Conservation (phyloP, 192 early-diverging fungal species). For the Tieghemiomyces parasiticus region DNA sequence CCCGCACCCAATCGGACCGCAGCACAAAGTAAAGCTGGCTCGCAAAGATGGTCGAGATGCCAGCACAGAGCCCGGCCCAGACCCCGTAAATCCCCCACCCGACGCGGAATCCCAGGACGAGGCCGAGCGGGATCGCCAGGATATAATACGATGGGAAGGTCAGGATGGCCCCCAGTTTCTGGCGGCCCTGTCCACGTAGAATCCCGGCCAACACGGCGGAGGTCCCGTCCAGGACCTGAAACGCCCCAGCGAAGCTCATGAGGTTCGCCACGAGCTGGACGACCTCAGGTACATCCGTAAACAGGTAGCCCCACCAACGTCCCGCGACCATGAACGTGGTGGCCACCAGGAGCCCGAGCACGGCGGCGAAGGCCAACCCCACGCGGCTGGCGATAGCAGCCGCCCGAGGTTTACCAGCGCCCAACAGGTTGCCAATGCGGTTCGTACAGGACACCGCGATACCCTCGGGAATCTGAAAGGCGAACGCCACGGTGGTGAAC, state of each 20-base stretch:
- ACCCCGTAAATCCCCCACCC: slow-evolving; percentile 24
- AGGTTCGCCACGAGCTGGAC: slow-evolving; percentile 50
- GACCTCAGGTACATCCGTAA: slow-evolving; percentile 53
- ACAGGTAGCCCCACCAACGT: slow-evolving; percentile 33
- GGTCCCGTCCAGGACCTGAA: slow-evolving; percentile 45
- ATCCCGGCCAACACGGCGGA: slow-evolving; percentile 43
- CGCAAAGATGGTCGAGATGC: slow-evolving; percentile 19
- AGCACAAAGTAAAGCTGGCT: slow-evolving; percentile 21
- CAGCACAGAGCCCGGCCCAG: slow-evolving; percentile 26
- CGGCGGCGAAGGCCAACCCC: slow-evolving; percentile 15
- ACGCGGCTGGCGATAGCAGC: slow-evolving; percentile 21
- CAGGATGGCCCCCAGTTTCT: slow-evolving; percentile 32
- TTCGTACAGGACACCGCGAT: slow-evolving; percentile 36
- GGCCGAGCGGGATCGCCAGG: slow-evolving; percentile 37
- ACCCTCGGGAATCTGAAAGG: slow-evolving; percentile 37
- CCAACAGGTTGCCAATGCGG: slow-evolving; percentile 35
- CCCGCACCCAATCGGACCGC: slow-evolving; percentile 10
- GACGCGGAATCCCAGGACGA: slow-evolving; percentile 31
- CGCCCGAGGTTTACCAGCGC: slow-evolving; percentile 22
- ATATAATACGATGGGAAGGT: slow-evolving; percentile 38
- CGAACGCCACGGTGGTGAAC: slow-evolving; percentile 31
- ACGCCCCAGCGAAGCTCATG: slow-evolving; percentile 65
- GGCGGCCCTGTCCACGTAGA: slow-evolving; percentile 35
- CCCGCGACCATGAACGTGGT: slow-evolving; percentile 15
- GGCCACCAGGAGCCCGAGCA: slow-evolving; percentile 16